Evolutionary conservation across 2,329 filamentous ascomycete genomes (phyloP).

Genomic region (Epichloe baconii): DNA sequence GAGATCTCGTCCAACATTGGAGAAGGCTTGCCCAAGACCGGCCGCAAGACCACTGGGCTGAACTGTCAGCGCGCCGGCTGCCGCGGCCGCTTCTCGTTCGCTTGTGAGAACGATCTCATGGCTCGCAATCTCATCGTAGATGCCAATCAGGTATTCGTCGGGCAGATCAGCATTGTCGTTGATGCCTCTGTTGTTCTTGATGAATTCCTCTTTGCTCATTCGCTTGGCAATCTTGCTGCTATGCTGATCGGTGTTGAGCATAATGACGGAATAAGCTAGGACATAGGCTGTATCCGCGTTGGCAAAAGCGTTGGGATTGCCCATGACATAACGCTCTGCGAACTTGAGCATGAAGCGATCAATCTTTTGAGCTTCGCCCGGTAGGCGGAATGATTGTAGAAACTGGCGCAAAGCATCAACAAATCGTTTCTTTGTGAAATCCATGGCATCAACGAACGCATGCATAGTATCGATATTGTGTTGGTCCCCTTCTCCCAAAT

Average conservation of each 20-base stretch:
- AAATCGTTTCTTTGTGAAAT: constrained; percentile 82
- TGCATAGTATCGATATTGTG: constrained; percentile 97
- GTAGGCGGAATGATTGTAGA: constrained; percentile 84
- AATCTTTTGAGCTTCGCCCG: constrained; percentile 96
- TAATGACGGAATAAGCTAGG: constrained; percentile 86
- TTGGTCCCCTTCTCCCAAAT: constrained; percentile 81
- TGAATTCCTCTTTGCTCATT: constrained; percentile 96
- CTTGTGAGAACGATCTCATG: constrained; percentile 94
- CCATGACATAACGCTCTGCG: constrained; percentile 85
- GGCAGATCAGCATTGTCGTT: constrained; percentile 92
- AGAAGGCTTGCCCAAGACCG: constrained; percentile 75
- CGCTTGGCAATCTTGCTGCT: constrained; percentile 70
- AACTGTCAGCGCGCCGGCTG: constrained; percentile 48
- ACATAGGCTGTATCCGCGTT: constrained; percentile 98
- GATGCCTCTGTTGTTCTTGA: constrained; percentile 97
- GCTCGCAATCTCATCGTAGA: constrained; percentile 81
- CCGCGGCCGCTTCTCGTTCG: constrained; percentile 79
- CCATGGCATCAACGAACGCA: constrained; percentile 90
- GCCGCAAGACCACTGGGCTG: constrained; percentile 57
- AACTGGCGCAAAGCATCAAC: constrained; percentile 87
- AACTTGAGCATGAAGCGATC: constrained; percentile 99
- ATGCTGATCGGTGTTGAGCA: constrained; percentile 93
- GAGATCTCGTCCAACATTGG: constrained; percentile 81
- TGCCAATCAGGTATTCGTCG: constrained; percentile 76
- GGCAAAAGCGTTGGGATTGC: constrained; percentile 93